Evolutionary conservation across 2,329 filamentous ascomycete species (phyloP), one percentile per base, ranked within the genome.

Genomic region (Hypomyces rosellus): DNA sequence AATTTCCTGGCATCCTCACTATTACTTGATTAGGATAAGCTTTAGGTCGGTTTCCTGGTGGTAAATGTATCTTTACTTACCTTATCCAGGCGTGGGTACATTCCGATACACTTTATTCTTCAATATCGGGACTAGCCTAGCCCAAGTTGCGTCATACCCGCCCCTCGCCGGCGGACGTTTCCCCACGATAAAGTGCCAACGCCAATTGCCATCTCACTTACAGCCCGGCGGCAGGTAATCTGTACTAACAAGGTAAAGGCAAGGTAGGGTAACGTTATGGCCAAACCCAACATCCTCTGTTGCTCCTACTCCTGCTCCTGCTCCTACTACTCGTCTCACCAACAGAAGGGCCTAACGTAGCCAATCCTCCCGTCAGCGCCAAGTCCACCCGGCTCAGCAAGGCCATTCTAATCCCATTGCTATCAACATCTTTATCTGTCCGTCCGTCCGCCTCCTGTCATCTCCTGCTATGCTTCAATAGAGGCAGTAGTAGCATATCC

Each of bases 81-180:
- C 25, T 30, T 30, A 30, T 30, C 25, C 6, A 30, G 25, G 25
- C 25, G 25, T 30, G 25, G 25, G 25, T 30, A 30, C 25, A 30
- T 30, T 30, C 25, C 25, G 25, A 30, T 30, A 30, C 9, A 30
- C 25, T 30, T 30, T 30, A 8, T 30, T 30, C 25, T 30, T 30
- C 25, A 30, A 8, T 8, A 30, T 30, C 25, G 25, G 25, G 25
- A 30, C 30, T 36, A 46, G 34, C 33, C 15, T 18, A 13, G 22
- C 22, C 25, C 48, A 44, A 34, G 47, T 49, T 55, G 53, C 53
- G 53, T 55, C 53, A 55, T 55, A 55, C 25, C 48, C n/a, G 51
- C 53, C 53, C 53, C 53, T 52, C 53, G 53, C 40, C 25, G 25
- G 25, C 25, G 25, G 25, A 30, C 51, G 43, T 18, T 25, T 43